Evolutionary conservation across 2,329 filamentous ascomycete species (phyloP).

Genomic region (Boeremia lycopersici): DNA sequence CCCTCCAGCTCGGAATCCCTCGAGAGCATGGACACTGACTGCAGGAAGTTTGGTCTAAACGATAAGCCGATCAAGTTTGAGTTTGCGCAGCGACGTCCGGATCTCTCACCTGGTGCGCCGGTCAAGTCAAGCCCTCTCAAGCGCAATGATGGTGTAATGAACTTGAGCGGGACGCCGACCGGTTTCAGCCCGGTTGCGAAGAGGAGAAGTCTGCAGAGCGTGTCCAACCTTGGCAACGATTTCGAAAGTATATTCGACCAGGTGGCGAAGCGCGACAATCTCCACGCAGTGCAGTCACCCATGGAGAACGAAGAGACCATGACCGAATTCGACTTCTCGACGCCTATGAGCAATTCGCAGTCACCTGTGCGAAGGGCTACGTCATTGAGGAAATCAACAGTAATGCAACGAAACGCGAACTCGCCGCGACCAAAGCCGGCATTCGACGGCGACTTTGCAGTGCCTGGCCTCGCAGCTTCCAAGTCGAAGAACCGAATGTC

Average conservation of each 20-base stretch:
- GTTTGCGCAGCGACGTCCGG: conserved; percentile 43
- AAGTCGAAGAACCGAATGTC: conserved; percentile 74
- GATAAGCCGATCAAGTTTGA: conserved; percentile 56
- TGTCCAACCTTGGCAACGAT: conserved; percentile 64
- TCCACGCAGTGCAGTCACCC: conserved; percentile 12
- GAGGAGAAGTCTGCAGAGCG: conserved; percentile 82
- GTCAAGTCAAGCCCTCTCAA: conserved; percentile 83
- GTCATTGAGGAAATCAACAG: conserved; percentile 82
- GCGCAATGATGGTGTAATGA: conserved; percentile 88
- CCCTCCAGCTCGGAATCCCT: conserved; percentile 32
- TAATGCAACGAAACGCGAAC: conserved; percentile 75
- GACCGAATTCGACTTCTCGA: conserved; percentile 46
- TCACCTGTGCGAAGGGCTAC: conserved; percentile 59
- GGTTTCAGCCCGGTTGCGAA: conserved; percentile 88
- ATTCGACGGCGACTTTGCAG: conserved; percentile 57
- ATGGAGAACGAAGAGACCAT: conserved; percentile 32
- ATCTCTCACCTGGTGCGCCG: conserved; percentile 44
- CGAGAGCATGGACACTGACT: conserved; percentile 43
- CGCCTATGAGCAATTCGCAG: conserved; percentile 38
- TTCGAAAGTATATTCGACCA: conserved; percentile 78
- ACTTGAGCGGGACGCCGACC: conserved; percentile 72
- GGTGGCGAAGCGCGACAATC: conserved; percentile 21
- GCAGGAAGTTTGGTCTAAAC: conserved; percentile 48
- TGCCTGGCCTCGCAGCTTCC: conserved; percentile 59
- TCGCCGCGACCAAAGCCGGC: conserved; percentile 47